These are phyloP conservation scores for Rachicladosporium sp. DNA, from an alignment of 2,329 filamentous ascomycete species.

Conservation along the genomic window DNA sequence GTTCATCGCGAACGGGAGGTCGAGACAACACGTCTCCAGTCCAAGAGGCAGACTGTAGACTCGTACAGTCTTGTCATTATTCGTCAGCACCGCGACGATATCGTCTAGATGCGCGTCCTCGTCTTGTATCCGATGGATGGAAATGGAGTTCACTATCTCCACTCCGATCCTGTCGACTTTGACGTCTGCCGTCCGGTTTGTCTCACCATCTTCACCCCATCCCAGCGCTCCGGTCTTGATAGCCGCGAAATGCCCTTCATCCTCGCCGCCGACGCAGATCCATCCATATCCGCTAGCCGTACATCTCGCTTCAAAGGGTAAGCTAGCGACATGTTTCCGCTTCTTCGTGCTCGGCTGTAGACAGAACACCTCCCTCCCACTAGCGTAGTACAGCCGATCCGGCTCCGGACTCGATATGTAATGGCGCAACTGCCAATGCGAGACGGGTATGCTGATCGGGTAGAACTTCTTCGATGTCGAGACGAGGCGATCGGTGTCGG, in stretches of 20 bases:
- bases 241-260: conserved; percentile 75
- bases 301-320: conserved; percentile 60
- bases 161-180: conserved; percentile 48
- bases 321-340: conserved; percentile 61
- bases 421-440: conserved; percentile 79
- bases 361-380: conserved; percentile 48
- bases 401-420: conserved; percentile 71
- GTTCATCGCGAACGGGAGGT: conserved; percentile 78
- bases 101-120: conserved; percentile 35
- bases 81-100: conserved; percentile 63
- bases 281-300: conserved; percentile 77
- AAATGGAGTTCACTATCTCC: conserved; percentile 55
- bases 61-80: conserved; percentile 83
- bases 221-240: conserved; percentile 46
- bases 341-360: conserved; percentile 55
- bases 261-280: conserved; percentile 76
- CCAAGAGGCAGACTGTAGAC: conserved; percentile 65
- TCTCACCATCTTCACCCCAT: conserved; percentile 19
- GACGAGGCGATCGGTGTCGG: conserved; percentile 34
- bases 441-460: conserved; percentile 36
- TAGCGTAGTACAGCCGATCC: conserved; percentile 74
- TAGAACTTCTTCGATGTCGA: conserved; percentile 34
- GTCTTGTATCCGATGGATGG: conserved; percentile 46
- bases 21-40: conserved; percentile 55
- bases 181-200: conserved; percentile 42